A percentile compares a stretch with the other conserved stretches of the same genome.
phyloP scores from a whole-genome alignment of 1,284 basidiomycete genomes.

The Pseudozyma hubeiensis region DNA sequence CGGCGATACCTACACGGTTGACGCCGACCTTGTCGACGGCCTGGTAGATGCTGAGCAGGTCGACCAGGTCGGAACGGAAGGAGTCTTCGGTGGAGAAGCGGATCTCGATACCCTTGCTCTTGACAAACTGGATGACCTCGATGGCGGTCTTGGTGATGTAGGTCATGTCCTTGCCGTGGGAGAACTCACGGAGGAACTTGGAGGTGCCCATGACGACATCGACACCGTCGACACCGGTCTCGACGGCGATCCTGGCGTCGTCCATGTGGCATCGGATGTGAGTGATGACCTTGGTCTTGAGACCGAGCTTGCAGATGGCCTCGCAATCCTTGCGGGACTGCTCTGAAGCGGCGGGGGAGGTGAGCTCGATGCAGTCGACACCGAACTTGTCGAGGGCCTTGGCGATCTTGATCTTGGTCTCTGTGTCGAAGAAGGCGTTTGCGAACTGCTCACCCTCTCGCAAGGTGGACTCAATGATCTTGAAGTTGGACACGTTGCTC shows the following conservation, averaged over 20 bases:
- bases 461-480: constrained; percentile 95
- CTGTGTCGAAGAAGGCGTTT: constrained; percentile 98
- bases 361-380: constrained; percentile 99
- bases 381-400: constrained; percentile 77
- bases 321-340: constrained; percentile 95
- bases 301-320: constrained; percentile 98
- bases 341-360: constrained; percentile 96
- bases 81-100: constrained; percentile 99
- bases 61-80: constrained; percentile 99
- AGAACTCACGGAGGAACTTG: constrained; percentile 98
- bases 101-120: constrained; percentile 99
- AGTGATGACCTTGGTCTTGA: constrained; percentile 96
- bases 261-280: constrained; percentile 99
- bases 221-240: constrained; percentile 97
- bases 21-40: constrained; percentile 99
- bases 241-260: constrained; percentile 96
- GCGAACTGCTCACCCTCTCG: constrained; percentile 98
- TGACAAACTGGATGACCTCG: constrained; percentile 99
- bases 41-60: constrained; percentile 98
- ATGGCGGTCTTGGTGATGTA: constrained; percentile 98
- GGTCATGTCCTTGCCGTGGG: constrained; percentile 99
- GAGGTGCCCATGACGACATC: constrained; percentile 99
- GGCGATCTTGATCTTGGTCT: constrained; percentile 99
- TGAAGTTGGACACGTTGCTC: constrained; percentile 69
- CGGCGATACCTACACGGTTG: constrained; percentile 98